Conservation (phyloP, 1,284 basidiomycete genomes). For the Bondarzewia mesenterica region DNA sequence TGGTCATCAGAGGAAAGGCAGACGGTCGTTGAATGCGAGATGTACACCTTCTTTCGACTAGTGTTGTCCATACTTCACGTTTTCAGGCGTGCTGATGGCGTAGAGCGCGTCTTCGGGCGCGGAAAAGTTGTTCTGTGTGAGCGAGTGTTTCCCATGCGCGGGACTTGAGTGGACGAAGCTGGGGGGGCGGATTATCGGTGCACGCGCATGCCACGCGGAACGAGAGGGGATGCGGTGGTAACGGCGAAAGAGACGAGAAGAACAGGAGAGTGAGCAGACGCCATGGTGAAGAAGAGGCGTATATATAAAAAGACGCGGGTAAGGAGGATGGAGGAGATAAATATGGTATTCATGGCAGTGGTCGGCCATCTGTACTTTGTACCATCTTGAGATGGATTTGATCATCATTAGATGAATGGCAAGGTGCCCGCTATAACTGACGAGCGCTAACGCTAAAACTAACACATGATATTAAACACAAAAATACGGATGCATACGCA, state of each 20-base stretch:
- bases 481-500: too few relatives aligned
- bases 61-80: conserved; percentile 21
- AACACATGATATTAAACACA: too few relatives aligned
- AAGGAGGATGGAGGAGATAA: too few relatives aligned
- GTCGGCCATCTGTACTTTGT: too few relatives aligned
- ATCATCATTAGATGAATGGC: too few relatives aligned
- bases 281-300: too few relatives aligned
- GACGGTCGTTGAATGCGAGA: conserved; percentile 11
- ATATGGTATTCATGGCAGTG: too few relatives aligned
- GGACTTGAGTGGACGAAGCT: conserved; percentile 14
- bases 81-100: conserved; percentile 21
- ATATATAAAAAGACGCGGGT: too few relatives aligned
- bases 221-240: neutral
- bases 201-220: conserved; percentile 7
- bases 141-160: conserved; percentile 5
- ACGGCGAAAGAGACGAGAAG: neutral
- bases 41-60: conserved; percentile 18
- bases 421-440: too few relatives aligned
- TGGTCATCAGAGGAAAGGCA: conserved; percentile 15
- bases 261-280: too few relatives aligned
- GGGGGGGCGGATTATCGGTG: conserved; percentile 9
- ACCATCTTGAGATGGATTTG: too few relatives aligned
- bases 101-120: conserved; percentile 23
- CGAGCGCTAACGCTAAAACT: too few relatives aligned
- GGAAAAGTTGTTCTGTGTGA: conserved; percentile 16